phyloP scores from a whole-genome alignment of 306 rosid species.

The Vigna hirtella region DNA sequence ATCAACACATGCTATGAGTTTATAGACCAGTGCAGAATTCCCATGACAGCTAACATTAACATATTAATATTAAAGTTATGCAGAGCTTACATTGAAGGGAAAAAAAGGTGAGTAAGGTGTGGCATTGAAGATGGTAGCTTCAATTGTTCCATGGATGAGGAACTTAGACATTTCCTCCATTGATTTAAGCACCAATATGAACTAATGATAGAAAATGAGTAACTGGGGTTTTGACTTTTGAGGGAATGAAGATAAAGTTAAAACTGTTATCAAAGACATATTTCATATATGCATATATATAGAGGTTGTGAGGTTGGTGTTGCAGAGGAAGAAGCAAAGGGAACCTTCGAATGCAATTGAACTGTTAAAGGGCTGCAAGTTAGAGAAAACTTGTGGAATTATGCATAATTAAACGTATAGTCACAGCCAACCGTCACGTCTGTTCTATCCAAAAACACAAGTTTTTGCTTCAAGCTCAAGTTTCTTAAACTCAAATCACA shows the following conservation, averaged over 20 bases:
- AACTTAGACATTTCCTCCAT: conserved; percentile 64
- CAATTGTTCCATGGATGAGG: conserved; percentile 92
- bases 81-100: conserved; percentile 70
- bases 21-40: conserved; percentile 1
- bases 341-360: conserved; percentile 64
- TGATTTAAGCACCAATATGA: conserved; percentile 40
- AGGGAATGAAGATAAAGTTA: conserved; percentile 18
- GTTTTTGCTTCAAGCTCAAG: conserved; percentile 72
- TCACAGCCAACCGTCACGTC: conserved; percentile 58
- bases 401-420: conserved; percentile 52
- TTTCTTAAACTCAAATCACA: conserved; percentile 53
- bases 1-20: background rate
- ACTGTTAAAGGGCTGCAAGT: conserved; percentile 39
- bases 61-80: conserved; percentile 5
- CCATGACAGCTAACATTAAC: background rate
- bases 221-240: conserved; percentile 34
- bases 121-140: conserved; percentile 90
- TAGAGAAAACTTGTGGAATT: conserved; percentile 77
- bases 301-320: conserved; percentile 35
- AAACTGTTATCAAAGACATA: conserved; percentile 17
- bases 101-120: conserved; percentile 69
- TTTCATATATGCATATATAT: conserved; percentile 53
- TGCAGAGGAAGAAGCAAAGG: conserved; percentile 45
- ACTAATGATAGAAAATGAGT: background rate
- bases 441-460: conserved; percentile 34